phyloP scores from a whole-genome alignment of 495 filamentous ascomycete genomes.

The Trichoderma parareesei region DNA sequence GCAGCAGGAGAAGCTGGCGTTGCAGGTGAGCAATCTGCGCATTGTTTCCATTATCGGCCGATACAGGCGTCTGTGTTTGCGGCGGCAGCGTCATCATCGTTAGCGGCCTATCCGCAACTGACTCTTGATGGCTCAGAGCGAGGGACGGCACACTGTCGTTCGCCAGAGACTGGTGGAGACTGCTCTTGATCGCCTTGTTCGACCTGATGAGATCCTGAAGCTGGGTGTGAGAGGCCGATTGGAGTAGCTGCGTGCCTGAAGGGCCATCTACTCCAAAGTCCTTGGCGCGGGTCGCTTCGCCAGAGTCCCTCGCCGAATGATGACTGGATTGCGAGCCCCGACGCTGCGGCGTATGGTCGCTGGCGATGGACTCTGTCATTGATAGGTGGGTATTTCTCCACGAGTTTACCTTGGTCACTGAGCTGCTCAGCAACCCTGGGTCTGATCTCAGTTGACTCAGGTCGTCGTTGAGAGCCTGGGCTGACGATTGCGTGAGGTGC shows the following conservation, averaged over 20 bases:
- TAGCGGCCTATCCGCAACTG: conserved; percentile 23
- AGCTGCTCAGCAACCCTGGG: conserved; percentile 29
- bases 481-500: background rate
- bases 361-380: conserved; percentile 39
- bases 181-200: conserved; percentile 42
- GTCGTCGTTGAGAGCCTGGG: conserved; percentile 10
- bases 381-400: conserved; percentile 10
- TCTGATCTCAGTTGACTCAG: conserved; percentile 11
- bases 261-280: conserved; percentile 45
- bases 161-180: conserved; percentile 39
- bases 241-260: conserved; percentile 39
- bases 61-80: conserved; percentile 5
- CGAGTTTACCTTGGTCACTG: conserved; percentile 16
- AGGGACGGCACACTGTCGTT: conserved; percentile 46
- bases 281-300: conserved; percentile 25
- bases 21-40: conserved; percentile 51
- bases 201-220: conserved; percentile 48
- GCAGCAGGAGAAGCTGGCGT: conserved; percentile 55
- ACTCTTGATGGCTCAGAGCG: conserved; percentile 33
- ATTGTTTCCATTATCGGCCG: conserved; percentile 13
- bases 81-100: conserved; percentile 19
- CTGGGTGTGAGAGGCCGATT: conserved; percentile 37
- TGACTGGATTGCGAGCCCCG: conserved; percentile 34
- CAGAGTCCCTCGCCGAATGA: conserved; percentile 32
- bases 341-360: conserved; percentile 24